A percentile compares a stretch with the other conserved stretches of the same genome.
Conservation (phyloP, 169 alveolate genomes). For the Cryptosporidium meleagridis region DNA sequence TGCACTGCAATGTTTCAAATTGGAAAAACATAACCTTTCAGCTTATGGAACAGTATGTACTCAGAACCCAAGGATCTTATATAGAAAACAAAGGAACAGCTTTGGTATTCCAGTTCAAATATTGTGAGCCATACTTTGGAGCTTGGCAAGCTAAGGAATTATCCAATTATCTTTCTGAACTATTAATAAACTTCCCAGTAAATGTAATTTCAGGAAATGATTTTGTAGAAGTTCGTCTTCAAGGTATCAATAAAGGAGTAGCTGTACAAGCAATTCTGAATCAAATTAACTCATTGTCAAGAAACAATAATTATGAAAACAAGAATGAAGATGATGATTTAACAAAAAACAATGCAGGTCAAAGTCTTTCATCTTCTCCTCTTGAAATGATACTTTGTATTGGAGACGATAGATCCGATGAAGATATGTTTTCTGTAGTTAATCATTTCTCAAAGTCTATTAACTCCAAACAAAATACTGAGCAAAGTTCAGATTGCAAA, state of each 20-base stretch:
- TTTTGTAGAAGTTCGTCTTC: slow-evolving; percentile 54
- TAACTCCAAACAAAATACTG: background rate
- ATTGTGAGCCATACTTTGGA: slow-evolving; percentile 89
- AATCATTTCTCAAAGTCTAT: background rate
- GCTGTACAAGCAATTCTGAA: slow-evolving; percentile 36
- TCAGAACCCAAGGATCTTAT: slow-evolving; percentile 88
- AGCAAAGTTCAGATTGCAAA: background rate
- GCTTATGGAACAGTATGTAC: slow-evolving; percentile 82
- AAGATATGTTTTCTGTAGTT: slow-evolving; percentile 60
- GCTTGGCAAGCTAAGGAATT: slow-evolving; percentile 88
- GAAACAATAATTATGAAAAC: background rate
- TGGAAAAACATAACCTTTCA: slow-evolving; percentile 80
- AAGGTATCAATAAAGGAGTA: slow-evolving; percentile 47
- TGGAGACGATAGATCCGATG: slow-evolving; percentile 65
- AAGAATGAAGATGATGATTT: background rate
- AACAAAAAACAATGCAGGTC: no score
- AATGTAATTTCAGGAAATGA: slow-evolving; percentile 75
- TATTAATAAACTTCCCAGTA: slow-evolving; percentile 76
- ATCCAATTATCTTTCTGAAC: slow-evolving; percentile 73
- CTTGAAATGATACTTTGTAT: slow-evolving; percentile 47
- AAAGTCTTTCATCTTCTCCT: background rate
- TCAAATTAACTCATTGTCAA: background rate
- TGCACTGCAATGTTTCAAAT: slow-evolving; percentile 57
- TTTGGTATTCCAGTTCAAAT: slow-evolving; percentile 86
- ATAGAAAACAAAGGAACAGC: slow-evolving; percentile 86